Base-by-base conservation (phyloP, 192 early-diverging fungal genomes). In the Funneliformis mosseae region DNA sequence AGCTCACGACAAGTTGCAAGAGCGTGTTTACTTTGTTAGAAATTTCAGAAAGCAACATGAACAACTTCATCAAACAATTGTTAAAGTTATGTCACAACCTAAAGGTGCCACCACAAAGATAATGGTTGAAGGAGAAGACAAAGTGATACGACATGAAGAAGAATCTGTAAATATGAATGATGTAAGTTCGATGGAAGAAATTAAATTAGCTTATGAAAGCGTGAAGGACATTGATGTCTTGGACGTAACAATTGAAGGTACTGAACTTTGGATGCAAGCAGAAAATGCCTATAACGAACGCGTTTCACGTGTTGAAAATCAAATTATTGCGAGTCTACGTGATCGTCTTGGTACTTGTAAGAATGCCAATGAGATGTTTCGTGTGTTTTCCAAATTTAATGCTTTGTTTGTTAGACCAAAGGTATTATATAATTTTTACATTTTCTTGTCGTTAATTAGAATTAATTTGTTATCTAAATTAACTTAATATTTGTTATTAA, bases 371-470 rank as follows among this genome's bases (percentile, higher is more conserved):
- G 98, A 99, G 83, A 99, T 99, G 98, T 99, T 99, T 88, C 91
- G 97, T 18, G 96, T 99, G 27, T 99, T 99, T 83, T 97, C 96
- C 59, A 99, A 99, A 83, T 99, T 99, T 91, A 99, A 99, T 83
- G 97, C 98, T 4, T 91, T 99, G 59, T 99, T 99, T 87, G 95
- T 99, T 46, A 89, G 98, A 69, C 98, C 97, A 80, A 99, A 99
- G 83, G 88, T 86, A 85, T 67, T n/a, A 8, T 59, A 60, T 48
- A 69, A 33, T 33, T 33, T 33, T 33, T 33, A 33, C 0, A 33
- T 33, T 66, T 5, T 66, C 6, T 70, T 66, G 12, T 61, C 25
- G 16, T 74, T 59, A n/a, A 8, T 42, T 18, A 7, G 11, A 39
- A 25, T 46, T 61, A 23, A 27, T 16, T 27, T 14, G 18, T 66